Conservation (phyloP, 2,329 filamentous ascomycete genomes). For the Epichloe bromicola region DNA sequence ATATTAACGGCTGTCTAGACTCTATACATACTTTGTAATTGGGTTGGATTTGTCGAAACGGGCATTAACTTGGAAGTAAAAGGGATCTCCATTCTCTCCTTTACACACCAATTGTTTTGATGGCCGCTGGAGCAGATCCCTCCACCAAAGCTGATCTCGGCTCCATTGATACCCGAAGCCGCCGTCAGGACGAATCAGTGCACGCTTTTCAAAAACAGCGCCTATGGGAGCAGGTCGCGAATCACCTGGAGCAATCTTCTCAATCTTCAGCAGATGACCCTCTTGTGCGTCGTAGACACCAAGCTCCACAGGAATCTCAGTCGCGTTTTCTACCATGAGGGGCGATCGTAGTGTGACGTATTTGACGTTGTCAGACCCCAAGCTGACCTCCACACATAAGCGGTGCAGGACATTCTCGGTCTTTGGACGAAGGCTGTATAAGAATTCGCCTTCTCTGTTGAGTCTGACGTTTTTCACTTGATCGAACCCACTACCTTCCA, state of each 20-base stretch:
- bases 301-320: slow-evolving; percentile 87
- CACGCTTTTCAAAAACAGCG: slow-evolving; percentile 76
- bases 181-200: slow-evolving; percentile 81
- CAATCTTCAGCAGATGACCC: slow-evolving; percentile 87
- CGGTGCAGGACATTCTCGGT: slow-evolving; percentile 77
- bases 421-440: slow-evolving; percentile 82
- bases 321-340: slow-evolving; percentile 85
- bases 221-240: slow-evolving; percentile 83
- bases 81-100: slow-evolving; percentile 75
- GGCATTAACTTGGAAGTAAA: slow-evolving; percentile 94
- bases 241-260: slow-evolving; percentile 91
- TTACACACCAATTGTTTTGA: slow-evolving; percentile 81
- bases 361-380: slow-evolving; percentile 94
- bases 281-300: slow-evolving; percentile 81
- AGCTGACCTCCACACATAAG: slow-evolving; percentile 77
- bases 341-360: slow-evolving; percentile 93
- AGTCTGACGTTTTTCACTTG: slow-evolving; percentile 76
- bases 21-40: slow-evolving; percentile 47
- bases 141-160: slow-evolving; percentile 81
- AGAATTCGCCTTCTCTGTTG: slow-evolving; percentile 83
- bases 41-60: slow-evolving; percentile 75
- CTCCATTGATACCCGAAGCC: slow-evolving; percentile 97
- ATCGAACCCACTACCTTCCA: slow-evolving; percentile 92
- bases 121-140: slow-evolving; percentile 70
- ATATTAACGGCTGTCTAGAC: slow-evolving; percentile 11